Conservation (phyloP, 2,329 filamentous ascomycete genomes). For the Delphinella strobiligena region DNA sequence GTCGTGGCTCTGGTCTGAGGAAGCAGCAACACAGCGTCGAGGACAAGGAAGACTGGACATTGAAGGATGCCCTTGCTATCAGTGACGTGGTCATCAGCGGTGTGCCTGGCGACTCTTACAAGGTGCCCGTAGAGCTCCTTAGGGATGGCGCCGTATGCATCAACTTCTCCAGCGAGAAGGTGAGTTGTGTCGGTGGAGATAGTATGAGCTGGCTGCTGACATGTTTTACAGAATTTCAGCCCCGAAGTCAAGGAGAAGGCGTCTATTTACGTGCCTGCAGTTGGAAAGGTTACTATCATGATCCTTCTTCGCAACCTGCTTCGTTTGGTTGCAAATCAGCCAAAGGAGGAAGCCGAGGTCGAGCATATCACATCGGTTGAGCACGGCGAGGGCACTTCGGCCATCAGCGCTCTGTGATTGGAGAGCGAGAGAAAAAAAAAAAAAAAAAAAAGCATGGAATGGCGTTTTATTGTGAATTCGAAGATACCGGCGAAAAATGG, state of each 20-base stretch:
- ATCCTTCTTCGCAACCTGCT: slow-evolving; percentile 80
- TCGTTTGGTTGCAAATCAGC: background rate
- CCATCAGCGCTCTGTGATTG: no score
- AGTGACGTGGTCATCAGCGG: slow-evolving; percentile 94
- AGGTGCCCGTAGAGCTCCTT: slow-evolving; percentile 73
- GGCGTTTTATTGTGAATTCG: no score
- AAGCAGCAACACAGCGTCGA: slow-evolving; percentile 76
- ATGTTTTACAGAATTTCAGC: slow-evolving; percentile 58
- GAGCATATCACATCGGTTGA: no score
- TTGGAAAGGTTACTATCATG: slow-evolving; percentile 95
- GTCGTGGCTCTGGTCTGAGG: slow-evolving; percentile 74
- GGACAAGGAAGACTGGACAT: slow-evolving; percentile 65
- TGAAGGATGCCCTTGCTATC: slow-evolving; percentile 71
- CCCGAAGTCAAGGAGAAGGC: slow-evolving; percentile 88
- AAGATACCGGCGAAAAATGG: no score
- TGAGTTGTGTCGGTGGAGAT: no score
- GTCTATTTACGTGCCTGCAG: slow-evolving; percentile 90
- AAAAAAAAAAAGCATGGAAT: background rate
- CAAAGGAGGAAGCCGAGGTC: background rate
- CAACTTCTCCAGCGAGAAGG: slow-evolving; percentile 90
- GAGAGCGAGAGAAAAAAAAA: background rate
- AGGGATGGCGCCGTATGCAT: slow-evolving; percentile 93
- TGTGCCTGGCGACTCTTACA: slow-evolving; percentile 78
- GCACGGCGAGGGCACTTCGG: no score
- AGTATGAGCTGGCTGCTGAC: no score